Base-by-base conservation (phyloP, 2,329 filamentous ascomycete genomes). In the Cryoendolithus antarcticus region DNA sequence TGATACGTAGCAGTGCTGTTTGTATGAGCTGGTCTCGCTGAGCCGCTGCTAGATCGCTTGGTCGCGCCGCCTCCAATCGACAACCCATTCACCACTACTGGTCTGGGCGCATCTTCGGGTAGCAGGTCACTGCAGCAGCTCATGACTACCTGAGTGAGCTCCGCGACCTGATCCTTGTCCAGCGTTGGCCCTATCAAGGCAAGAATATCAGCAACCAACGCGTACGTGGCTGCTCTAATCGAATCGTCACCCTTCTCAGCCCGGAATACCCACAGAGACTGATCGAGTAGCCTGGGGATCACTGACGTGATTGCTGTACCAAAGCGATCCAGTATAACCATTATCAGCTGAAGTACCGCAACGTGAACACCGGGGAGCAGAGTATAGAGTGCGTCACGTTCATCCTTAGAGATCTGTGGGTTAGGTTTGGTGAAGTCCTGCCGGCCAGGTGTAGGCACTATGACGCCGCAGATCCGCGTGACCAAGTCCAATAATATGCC, bases 381-480 rank as follows among this genome's bases (percentile, higher is more conserved):
- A 34, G 72, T 65, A 74, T 82, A 88, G 3, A 95, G 69, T 33
- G 79, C 75, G 38, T 93, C 85, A 44, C 80, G 80, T 60, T 95
- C 89, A 36, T 93, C 83, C 44, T 81, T 75, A 27, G 77, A 72
- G 45, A 91, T 75, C 45, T 84, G 80, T 6, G 77, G 69, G 49
- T 86, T 88, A 43, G 78, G 67, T 44, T 79, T 74, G n/a, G 75
- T 61, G 2, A 41, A 44, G n/a, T 47, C 41, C 64, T 67, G 47
- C 67, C 66, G 44, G 19, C 55, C 44, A 58, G 63, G 55, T 68
- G 47, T 40, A 48, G 74, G 58, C 59, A 75, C 47, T 56, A 71
- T 58, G 33, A 93, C 70, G 11, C 80, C 75, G 29, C 83, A 72
- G 21, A 94, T 62, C 33, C 89, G 72, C 9, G 74, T 74, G 2